These are phyloP conservation scores for Adansonia rubrostipa DNA, from an alignment of 441 rosid genomes.

Conservation along the genomic window DNA sequence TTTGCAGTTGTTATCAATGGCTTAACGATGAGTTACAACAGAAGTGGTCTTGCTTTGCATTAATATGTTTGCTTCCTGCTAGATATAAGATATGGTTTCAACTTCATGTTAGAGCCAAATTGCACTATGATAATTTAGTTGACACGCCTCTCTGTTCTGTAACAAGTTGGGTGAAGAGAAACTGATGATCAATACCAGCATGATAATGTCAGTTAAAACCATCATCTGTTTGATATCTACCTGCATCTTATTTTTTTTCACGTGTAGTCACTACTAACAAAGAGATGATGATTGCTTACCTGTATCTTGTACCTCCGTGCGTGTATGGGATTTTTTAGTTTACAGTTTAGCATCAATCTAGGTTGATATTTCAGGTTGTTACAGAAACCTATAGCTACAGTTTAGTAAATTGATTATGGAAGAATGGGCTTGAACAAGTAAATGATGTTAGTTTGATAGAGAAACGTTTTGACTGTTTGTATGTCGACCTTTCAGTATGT, in stretches of 20 bases:
- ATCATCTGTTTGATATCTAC: not conserved
- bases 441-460: conserved; percentile 9
- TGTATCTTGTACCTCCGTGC: not conserved
- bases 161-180: not conserved
- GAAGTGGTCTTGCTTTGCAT: not conserved
- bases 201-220: not conserved
- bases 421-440: conserved; percentile 8
- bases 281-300: not conserved
- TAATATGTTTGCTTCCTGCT: conserved; percentile 6
- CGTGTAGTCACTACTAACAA: not conserved
- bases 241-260: not conserved
- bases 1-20: not conserved
- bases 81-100: not conserved
- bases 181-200: not conserved
- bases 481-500: not conserved
- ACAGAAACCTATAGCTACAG: not conserved
- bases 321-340: not conserved
- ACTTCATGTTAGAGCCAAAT: not conserved
- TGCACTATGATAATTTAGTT: conserved; percentile 4
- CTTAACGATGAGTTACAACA: conserved; percentile 12
- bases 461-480: not conserved
- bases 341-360: not conserved
- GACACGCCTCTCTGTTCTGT: too few relatives aligned
- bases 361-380: not conserved
- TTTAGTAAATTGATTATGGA: not conserved